Percentiles rank a stretch among this genome's conserved stretches.
Evolutionary conservation across 2,329 filamentous ascomycete species (phyloP).

Genomic region (Penicillium brevicompactum): DNA sequence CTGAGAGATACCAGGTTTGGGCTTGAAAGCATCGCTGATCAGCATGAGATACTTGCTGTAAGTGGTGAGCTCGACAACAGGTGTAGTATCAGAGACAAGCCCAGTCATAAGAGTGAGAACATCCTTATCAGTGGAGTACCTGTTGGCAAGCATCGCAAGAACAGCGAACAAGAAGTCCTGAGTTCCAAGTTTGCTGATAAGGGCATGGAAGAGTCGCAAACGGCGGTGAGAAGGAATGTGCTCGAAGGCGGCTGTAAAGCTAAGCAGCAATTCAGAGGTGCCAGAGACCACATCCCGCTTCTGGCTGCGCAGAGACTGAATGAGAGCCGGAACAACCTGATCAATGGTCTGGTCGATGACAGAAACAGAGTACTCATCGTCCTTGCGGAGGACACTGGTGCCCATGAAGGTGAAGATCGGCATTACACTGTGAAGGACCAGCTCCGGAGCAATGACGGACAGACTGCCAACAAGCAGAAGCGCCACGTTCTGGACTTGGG

Average conservation of each 20-base stretch:
- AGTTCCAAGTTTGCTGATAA: conserved; percentile 81
- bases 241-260: conserved; percentile 94
- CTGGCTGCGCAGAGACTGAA: conserved; percentile 76
- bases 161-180: conserved; percentile 87
- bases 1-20: conserved; percentile 73
- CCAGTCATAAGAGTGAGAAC: conserved; percentile 75
- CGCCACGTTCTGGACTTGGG: conserved; percentile 90
- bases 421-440: conserved; percentile 97
- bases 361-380: conserved; percentile 94
- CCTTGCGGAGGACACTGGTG: conserved; percentile 83
- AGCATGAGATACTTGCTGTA: conserved; percentile 76
- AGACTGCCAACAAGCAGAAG: conserved; percentile 84
- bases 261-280: conserved; percentile 86
- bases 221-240: conserved; percentile 89
- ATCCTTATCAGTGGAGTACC: conserved; percentile 75
- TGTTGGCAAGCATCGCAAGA: conserved; percentile 85
- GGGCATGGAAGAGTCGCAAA: conserved; percentile 77
- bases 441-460: conserved; percentile 82
- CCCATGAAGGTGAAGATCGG: conserved; percentile 99
- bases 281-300: conserved; percentile 78
- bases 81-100: conserved; percentile 71
- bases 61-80: conserved; percentile 72
- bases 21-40: conserved; percentile 71
- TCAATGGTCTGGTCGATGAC: conserved; percentile 94
- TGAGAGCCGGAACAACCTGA: conserved; percentile 88